These are phyloP conservation scores for Cryptomeria japonica DNA, from an alignment of 75 land plant species.

Conservation along the genomic window DNA sequence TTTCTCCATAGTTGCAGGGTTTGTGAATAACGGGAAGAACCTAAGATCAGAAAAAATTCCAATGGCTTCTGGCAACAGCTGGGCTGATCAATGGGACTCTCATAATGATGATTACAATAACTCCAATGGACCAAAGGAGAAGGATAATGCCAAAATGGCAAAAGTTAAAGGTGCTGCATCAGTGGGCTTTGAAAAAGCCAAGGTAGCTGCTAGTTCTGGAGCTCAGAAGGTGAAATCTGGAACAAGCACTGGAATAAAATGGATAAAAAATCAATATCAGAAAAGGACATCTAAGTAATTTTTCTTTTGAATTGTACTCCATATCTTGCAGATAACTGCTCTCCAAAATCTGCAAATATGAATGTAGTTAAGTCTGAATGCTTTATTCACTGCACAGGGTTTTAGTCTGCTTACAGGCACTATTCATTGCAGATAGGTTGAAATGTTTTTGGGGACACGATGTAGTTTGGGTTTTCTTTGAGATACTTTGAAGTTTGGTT, in stretches of 20 bases:
- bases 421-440: no score
- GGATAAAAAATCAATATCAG: constrained; percentile 66
- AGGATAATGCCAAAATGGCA: neutral
- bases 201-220: constrained; percentile 43
- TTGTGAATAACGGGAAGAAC: no score
- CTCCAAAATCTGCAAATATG: neutral
- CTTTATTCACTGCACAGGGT: neutral
- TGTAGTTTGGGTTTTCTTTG: neutral
- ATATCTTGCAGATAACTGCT: no score
- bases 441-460: neutral
- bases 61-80: neutral
- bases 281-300: constrained; percentile 46
- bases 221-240: constrained; percentile 71
- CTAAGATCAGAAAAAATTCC: no score
- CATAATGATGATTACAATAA: neutral
- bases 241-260: constrained; percentile 47
- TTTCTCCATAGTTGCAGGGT: no score
- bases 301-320: neutral
- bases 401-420: no score
- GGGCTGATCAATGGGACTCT: constrained; percentile 3
- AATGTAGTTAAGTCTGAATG: neutral
- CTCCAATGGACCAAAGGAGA: neutral
- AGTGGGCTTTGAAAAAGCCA: constrained; percentile 42
- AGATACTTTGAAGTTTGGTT: neutral
- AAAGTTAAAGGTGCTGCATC: constrained; percentile 3